These are phyloP conservation scores for Biscogniauxia marginata DNA, from an alignment of 2,329 filamentous ascomycete genomes.

Conservation along the genomic window DNA sequence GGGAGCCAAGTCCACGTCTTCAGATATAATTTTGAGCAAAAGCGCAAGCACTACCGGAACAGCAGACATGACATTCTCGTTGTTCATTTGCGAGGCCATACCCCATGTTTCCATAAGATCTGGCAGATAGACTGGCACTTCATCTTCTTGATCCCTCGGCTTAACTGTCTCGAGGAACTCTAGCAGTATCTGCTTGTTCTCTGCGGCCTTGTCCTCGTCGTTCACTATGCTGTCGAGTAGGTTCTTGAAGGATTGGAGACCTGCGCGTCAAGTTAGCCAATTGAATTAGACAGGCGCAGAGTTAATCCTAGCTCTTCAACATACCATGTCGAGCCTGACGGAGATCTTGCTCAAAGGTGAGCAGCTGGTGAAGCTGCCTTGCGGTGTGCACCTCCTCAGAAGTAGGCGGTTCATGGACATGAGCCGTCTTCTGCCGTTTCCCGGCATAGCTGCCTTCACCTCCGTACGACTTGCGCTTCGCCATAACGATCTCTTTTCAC, in stretches of 20 bases:
- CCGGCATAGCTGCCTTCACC: conserved; percentile 40
- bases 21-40: conserved; percentile 75
- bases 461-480: conserved; percentile 29
- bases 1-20: conserved; percentile 69
- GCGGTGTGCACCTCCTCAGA: conserved; percentile 62
- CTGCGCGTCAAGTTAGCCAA: conserved; percentile 13
- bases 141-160: conserved; percentile 51
- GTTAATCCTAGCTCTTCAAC: conserved; percentile 13
- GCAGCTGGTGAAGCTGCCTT: conserved; percentile 65
- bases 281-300: not conserved
- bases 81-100: conserved; percentile 74
- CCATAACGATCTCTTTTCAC: conserved; percentile 21
- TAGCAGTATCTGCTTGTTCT: conserved; percentile 59
- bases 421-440: conserved; percentile 53
- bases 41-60: conserved; percentile 79
- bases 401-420: conserved; percentile 53
- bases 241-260: conserved; percentile 71
- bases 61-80: conserved; percentile 77
- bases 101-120: conserved; percentile 89
- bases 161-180: conserved; percentile 64
- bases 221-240: conserved; percentile 65
- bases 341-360: conserved; percentile 70
- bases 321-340: conserved; percentile 64
- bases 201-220: conserved; percentile 46
- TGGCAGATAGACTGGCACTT: conserved; percentile 63